These are phyloP conservation scores for Cyberlindnera subsufficiens DNA, from an alignment of 805 yeast species.

Conservation along the genomic window DNA sequence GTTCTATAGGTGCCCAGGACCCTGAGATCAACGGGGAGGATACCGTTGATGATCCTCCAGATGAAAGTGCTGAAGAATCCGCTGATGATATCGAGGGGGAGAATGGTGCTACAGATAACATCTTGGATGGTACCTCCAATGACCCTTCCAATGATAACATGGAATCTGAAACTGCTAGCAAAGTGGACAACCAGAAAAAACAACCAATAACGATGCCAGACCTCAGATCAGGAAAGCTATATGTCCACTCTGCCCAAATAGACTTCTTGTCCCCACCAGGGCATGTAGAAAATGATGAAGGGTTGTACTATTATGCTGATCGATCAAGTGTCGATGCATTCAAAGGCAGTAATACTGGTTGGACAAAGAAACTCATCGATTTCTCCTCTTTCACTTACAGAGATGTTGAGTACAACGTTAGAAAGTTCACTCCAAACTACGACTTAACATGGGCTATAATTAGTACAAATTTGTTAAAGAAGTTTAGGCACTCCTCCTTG, in stretches of 20 bases:
- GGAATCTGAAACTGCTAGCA: background rate
- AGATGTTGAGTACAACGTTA: slow-evolving; percentile 5
- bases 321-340: slow-evolving; percentile 5
- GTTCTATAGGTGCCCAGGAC: slow-evolving; percentile 2
- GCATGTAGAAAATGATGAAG: slow-evolving; percentile 15
- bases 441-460: slow-evolving; percentile 35
- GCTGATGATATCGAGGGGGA: background rate
- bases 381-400: slow-evolving; percentile 7
- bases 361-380: slow-evolving; percentile 3
- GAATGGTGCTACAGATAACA: background rate
- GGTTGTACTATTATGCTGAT: slow-evolving; percentile 15
- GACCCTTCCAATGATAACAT: background rate
- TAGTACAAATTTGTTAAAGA: slow-evolving; percentile 41
- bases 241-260: slow-evolving; percentile 8
- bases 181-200: background rate
- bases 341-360: slow-evolving; percentile 12
- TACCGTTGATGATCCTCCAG: background rate
- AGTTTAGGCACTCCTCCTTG: slow-evolving; percentile 50
- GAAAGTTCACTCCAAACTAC: slow-evolving; percentile 15
- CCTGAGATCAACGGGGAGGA: slow-evolving; percentile 2
- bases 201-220: slow-evolving; percentile 16
- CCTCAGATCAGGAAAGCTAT: slow-evolving; percentile 14
- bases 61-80: background rate
- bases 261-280: slow-evolving; percentile 16
- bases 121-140: background rate